phyloP scores from a whole-genome alignment of 2,329 filamentous ascomycete genomes.

The Colletotrichum lupini region DNA sequence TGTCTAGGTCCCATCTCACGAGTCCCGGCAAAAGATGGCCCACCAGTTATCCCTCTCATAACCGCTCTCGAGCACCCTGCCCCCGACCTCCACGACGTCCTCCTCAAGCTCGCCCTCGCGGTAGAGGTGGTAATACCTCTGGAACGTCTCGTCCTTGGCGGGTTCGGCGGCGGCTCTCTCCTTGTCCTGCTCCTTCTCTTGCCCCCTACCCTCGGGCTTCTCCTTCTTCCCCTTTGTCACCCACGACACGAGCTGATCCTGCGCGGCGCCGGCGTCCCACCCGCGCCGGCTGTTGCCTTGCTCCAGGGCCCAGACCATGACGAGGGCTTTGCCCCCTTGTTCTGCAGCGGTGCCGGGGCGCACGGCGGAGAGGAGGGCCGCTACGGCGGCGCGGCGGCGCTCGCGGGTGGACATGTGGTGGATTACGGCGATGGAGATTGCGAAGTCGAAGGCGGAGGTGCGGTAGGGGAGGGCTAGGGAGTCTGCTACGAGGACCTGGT shows the following conservation, averaged over 20 bases:
- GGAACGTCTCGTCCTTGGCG: constrained; percentile 64
- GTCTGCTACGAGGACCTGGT: constrained; percentile 80
- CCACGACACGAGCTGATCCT: constrained; percentile 98
- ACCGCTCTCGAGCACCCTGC: constrained; percentile 79
- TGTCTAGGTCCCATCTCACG: neutral
- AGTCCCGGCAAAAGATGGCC: constrained; percentile 68
- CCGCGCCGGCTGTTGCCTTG: constrained; percentile 87
- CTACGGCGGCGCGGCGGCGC: constrained; percentile 79
- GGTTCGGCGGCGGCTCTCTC: neutral
- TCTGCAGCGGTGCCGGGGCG: constrained; percentile 52
- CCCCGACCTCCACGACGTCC: constrained; percentile 80
- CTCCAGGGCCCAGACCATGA: constrained; percentile 97
- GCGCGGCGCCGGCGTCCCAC: constrained; percentile 84
- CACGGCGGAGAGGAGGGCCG: constrained; percentile 76
- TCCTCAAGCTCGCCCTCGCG: constrained; percentile 85
- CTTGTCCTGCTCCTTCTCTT: neutral
- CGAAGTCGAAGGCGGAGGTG: constrained; percentile 74
- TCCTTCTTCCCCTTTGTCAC: constrained; percentile 67
- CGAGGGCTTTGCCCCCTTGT: constrained; percentile 71
- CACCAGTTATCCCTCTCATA: constrained; percentile 99
- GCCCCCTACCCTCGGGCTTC: neutral
- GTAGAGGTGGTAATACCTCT: constrained; percentile 96
- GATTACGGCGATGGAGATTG: constrained; percentile 91
- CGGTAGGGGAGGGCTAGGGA: constrained; percentile 86
- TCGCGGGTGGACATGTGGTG: constrained; percentile 88